A percentile compares a stretch with the other conserved stretches of the same genome.
Evolutionary conservation across 164 flowering plant species (phyloP).

Genomic region (Annona squamosa): DNA sequence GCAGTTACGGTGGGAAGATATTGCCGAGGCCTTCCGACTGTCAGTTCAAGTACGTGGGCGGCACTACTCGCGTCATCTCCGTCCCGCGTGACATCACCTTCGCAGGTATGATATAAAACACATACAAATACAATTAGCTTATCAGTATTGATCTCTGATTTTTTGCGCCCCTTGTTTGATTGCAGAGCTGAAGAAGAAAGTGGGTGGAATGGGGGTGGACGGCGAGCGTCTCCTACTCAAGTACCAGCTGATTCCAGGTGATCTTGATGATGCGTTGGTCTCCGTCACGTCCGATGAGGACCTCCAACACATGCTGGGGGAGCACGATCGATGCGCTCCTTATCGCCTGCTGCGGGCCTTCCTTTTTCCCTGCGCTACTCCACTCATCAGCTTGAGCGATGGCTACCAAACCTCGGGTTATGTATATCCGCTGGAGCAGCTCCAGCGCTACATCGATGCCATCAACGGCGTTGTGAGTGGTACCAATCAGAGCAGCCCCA

Average conservation of each 20-base stretch:
- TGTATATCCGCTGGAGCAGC: constrained; percentile 43
- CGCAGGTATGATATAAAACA: constrained; percentile 31
- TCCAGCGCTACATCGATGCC: constrained; percentile 81
- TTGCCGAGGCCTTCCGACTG: constrained; percentile 65
- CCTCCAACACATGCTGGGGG: constrained; percentile 72
- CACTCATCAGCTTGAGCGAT: constrained; percentile 17
- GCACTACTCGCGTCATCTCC: constrained; percentile 75
- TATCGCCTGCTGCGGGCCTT: constrained; percentile 31
- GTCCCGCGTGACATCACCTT: constrained; percentile 47
- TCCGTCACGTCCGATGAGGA: constrained; percentile 74
- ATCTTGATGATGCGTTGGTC: constrained; percentile 60
- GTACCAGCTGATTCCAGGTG: constrained; percentile 73
- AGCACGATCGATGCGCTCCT: constrained; percentile 40
- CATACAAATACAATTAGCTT: background rate
- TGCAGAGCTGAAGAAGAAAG: constrained; percentile 73
- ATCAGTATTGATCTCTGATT: too few species aligned
- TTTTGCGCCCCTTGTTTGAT: too few species aligned
- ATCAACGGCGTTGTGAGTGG: constrained; percentile 53
- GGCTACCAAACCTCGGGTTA: constrained; percentile 9
- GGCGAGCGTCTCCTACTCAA: constrained; percentile 60
- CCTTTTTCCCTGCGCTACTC: constrained; percentile 50
- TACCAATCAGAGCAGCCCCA: background rate
- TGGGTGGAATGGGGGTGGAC: constrained; percentile 27
- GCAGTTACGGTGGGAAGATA: constrained; percentile 88
- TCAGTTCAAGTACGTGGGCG: constrained; percentile 82